Conservation (phyloP, 208 protist genomes). For the Leptomonas seymouri region DNA sequence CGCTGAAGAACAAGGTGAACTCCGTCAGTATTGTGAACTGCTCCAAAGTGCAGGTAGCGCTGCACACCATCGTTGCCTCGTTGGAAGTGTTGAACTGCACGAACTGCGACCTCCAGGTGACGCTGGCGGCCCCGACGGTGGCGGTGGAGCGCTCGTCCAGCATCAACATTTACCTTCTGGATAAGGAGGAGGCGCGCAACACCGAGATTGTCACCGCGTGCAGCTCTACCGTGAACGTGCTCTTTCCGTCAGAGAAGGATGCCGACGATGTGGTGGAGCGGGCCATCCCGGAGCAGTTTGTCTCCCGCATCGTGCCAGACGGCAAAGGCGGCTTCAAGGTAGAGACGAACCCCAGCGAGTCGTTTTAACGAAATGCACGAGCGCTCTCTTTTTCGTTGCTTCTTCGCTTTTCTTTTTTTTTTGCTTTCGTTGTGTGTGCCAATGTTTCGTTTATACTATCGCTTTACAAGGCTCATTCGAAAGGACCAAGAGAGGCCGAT, state of each 20-base stretch:
- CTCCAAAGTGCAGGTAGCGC: conserved; percentile 68
- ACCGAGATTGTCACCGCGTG: conserved; percentile 82
- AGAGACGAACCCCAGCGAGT: conserved; percentile 58
- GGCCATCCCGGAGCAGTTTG: conserved; percentile 81
- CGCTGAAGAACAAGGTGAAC: conserved; percentile 81
- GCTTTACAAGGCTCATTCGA: not conserved
- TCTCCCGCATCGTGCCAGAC: conserved; percentile 71
- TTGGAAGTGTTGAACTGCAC: conserved; percentile 76
- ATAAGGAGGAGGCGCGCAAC: conserved; percentile 47
- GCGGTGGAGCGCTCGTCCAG: conserved; percentile 64
- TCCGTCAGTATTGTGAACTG: conserved; percentile 76
- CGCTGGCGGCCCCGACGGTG: conserved; percentile 59
- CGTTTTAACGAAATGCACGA: conserved; percentile 13
- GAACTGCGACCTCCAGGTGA: conserved; percentile 68
- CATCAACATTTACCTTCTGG: conserved; percentile 77
- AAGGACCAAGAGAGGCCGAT: too few relatives aligned
- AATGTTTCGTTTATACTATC: not conserved
- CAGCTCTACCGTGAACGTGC: conserved; percentile 77
- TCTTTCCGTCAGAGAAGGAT: conserved; percentile 61
- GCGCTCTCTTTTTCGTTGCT: not conserved
- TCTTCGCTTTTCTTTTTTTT: not conserved
- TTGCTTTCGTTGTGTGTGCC: not conserved
- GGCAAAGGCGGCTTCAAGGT: conserved; percentile 62
- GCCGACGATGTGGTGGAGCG: conserved; percentile 73
- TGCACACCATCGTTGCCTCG: conserved; percentile 66